phyloP scores from a whole-genome alignment of 2,329 filamentous ascomycete species.

The Nothopassalora personata region DNA sequence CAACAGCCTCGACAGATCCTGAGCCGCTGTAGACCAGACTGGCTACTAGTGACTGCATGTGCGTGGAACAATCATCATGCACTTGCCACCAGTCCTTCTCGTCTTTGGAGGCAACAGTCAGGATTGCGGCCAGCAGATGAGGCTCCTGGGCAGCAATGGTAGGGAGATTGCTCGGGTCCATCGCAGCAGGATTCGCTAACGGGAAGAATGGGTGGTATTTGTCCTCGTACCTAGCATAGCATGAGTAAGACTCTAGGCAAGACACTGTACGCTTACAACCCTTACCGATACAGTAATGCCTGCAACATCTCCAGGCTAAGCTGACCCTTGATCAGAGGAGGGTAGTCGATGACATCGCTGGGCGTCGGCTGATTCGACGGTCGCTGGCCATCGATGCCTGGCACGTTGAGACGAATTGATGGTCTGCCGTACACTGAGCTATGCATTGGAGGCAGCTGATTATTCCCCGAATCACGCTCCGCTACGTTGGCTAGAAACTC shows the following conservation, averaged over 20 bases:
- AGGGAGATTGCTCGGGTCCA: slow-evolving; percentile 27
- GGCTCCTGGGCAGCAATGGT: slow-evolving; percentile 28
- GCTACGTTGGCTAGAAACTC: slow-evolving; percentile 32
- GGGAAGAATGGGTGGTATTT: slow-evolving; percentile 34
- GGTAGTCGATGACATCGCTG: slow-evolving; percentile 24
- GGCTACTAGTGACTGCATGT: slow-evolving; percentile 32
- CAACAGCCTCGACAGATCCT: slow-evolving; percentile 31
- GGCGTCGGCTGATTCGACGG: slow-evolving; percentile 5
- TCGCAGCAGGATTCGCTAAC: slow-evolving; percentile 26
- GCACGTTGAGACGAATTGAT: slow-evolving; percentile 6
- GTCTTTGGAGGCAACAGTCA: slow-evolving; percentile 33
- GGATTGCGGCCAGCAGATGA: slow-evolving; percentile 30
- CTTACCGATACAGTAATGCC: slow-evolving; percentile 24
- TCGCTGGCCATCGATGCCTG: slow-evolving; percentile 10
- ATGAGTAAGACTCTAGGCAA: background rate
- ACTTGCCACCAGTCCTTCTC: slow-evolving; percentile 31
- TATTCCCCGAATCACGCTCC: slow-evolving; percentile 26
- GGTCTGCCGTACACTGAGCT: slow-evolving; percentile 21
- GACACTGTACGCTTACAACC: slow-evolving; percentile 6
- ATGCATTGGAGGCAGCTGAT: slow-evolving; percentile 29
- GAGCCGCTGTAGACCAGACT: slow-evolving; percentile 29
- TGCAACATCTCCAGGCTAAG: slow-evolving; percentile 28
- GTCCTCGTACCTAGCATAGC: slow-evolving; percentile 23
- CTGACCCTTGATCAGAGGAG: slow-evolving; percentile 27
- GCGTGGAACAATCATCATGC: slow-evolving; percentile 29